These are phyloP conservation scores for Cryptosporidium sp. DNA, from an alignment of 169 alveolate species.

Conservation along the genomic window DNA sequence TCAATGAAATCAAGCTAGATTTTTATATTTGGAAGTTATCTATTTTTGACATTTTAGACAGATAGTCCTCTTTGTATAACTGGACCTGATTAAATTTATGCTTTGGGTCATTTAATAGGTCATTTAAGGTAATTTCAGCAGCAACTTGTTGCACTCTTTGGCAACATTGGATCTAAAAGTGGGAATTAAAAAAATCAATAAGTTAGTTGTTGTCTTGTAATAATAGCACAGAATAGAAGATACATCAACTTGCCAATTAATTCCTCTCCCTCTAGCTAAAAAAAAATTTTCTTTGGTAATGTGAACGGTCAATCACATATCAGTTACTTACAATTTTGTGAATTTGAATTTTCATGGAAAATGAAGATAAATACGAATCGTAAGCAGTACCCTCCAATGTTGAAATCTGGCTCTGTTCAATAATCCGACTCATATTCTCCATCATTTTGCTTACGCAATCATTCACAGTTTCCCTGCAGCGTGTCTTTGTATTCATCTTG, in stretches of 20 bases:
- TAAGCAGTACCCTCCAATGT: conserved; percentile 70
- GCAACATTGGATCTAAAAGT: conserved; percentile 62
- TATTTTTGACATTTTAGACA: conserved; percentile 1
- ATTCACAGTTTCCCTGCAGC: conserved; percentile 27
- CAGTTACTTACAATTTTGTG: conserved; percentile 38
- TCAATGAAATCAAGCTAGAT: background rate
- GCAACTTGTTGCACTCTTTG: conserved; percentile 61
- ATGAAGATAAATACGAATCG: conserved; percentile 49
- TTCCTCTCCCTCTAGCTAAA: background rate
- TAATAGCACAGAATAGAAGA: background rate
- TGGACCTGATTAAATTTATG: conserved; percentile 30
- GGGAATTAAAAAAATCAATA: background rate
- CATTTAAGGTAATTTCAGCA: conserved; percentile 59
- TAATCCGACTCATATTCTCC: conserved; percentile 62
- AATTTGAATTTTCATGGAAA: conserved; percentile 63
- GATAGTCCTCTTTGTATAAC: conserved; percentile 1
- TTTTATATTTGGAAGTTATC: conserved; percentile 30
- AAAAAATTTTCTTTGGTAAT: background rate
- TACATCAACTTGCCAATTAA: background rate
- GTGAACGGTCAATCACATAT: background rate
- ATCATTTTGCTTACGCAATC: conserved; percentile 47
- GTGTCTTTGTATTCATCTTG: conserved; percentile 39
- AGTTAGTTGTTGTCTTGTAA: background rate
- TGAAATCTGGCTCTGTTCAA: conserved; percentile 62
- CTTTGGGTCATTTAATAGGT: conserved; percentile 47